A percentile compares a stretch with the other conserved stretches of the same genome.
Evolutionary conservation across 345 rosid species (phyloP).

Genomic region (Ailanthus altissimus): DNA sequence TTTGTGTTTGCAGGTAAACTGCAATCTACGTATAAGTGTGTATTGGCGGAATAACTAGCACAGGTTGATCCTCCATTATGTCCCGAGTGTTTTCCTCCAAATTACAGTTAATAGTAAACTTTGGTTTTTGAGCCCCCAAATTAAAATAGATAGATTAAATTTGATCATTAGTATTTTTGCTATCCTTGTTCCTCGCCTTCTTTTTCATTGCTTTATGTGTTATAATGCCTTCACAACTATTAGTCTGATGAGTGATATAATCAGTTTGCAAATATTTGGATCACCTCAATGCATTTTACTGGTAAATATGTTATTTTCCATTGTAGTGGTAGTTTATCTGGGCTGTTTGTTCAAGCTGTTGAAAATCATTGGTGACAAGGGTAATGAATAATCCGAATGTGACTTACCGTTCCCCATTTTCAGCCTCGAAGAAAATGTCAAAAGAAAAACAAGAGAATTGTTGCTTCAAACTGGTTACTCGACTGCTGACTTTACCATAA

Average conservation of each 20-base stretch:
- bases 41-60: not conserved
- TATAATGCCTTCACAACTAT: not conserved
- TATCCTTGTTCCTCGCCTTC: not conserved
- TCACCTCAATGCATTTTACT: not conserved
- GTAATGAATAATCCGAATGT: too few relatives aligned
- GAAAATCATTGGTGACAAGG: too few relatives aligned
- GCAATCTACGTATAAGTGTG: slow-evolving; percentile 16
- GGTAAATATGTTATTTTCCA: not conserved
- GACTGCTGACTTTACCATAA: too few relatives aligned
- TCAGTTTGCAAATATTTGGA: not conserved
- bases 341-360: too few relatives aligned
- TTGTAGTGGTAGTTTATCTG: too few relatives aligned
- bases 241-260: too few relatives aligned
- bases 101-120: slow-evolving; percentile 9
- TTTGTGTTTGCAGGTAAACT: slow-evolving; percentile 31
- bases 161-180: not conserved
- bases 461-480: too few relatives aligned
- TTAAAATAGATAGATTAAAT: slow-evolving; percentile 21
- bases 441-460: too few relatives aligned
- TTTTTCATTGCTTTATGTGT: not conserved
- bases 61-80: slow-evolving; percentile 30
- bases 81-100: slow-evolving; percentile 26
- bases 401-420: too few relatives aligned
- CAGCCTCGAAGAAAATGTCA: too few relatives aligned
- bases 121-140: slow-evolving; percentile 24